Percentiles rank a stretch among this genome's conserved stretches.
phyloP scores from a whole-genome alignment of 2,329 filamentous ascomycete species.

The Bipolaris cookei region DNA sequence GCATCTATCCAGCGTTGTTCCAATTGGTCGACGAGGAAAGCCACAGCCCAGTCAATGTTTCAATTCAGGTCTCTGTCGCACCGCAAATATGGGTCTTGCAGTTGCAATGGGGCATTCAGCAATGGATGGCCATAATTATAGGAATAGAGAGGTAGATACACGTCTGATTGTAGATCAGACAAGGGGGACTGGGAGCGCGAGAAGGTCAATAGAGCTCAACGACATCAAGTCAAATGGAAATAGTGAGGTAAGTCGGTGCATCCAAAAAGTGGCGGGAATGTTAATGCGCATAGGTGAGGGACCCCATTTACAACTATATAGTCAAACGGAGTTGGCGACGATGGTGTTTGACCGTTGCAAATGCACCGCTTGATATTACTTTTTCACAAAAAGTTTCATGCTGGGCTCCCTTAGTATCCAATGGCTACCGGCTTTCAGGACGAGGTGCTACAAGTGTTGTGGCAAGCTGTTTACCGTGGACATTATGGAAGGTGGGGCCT shows the following conservation, averaged over 20 bases:
- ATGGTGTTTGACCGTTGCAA: neutral
- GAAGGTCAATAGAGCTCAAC: slow-evolving; percentile 10
- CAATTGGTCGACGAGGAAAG: slow-evolving; percentile 47
- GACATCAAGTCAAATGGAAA: slow-evolving; percentile 23
- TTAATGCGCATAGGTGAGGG: neutral
- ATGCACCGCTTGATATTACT: neutral
- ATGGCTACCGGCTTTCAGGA: neutral
- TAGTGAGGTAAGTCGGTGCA: neutral
- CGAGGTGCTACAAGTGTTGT: neutral
- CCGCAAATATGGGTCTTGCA: slow-evolving; percentile 30
- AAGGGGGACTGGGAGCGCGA: slow-evolving; percentile 15
- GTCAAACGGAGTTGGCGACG: neutral
- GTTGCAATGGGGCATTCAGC: slow-evolving; percentile 12
- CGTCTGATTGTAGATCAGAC: slow-evolving; percentile 29
- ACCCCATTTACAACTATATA: neutral
- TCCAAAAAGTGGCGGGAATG: neutral
- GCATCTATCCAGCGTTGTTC: slow-evolving; percentile 25
- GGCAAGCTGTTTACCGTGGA: slow-evolving; percentile 7
- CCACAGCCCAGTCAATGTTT: slow-evolving; percentile 53
- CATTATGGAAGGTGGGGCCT: neutral
- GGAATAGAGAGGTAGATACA: slow-evolving; percentile 9
- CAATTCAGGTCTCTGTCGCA: slow-evolving; percentile 44
- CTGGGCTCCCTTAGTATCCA: neutral
- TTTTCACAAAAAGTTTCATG: neutral
- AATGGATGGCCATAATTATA: slow-evolving; percentile 9